Evolutionary conservation across 192 early-diverging fungal species (phyloP), one percentile per base, ranked within the genome.

Genomic region (Gigaspora rosea): DNA sequence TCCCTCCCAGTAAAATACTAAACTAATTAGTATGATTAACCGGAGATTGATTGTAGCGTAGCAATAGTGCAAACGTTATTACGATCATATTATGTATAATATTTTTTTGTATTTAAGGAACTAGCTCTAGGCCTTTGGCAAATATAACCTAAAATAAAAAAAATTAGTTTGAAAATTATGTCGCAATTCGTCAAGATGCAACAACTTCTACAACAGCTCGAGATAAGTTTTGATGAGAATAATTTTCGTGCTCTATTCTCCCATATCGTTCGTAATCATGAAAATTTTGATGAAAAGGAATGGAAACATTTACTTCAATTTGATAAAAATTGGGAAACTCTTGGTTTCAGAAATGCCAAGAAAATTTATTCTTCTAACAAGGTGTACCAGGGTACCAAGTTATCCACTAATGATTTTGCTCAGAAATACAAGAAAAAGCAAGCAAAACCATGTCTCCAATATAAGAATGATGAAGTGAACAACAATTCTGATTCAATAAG

Each of bases 351-450:
- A 62, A 62, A 27, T 27, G 59, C 59, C 10, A 62, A 33, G 27
- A 11, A 5, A 10, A 62, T 62, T 62, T 62, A 62, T 62, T 62
- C 59, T 62, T 62, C 59, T 62, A 62, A 62, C 27, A 62, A 62
- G 59, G 27, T 62, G 59, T 22, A 22, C 27, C 59, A 62, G 27
- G 59, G 32, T 62, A 10, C 22, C 59, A 62, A 62, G 59, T 62
- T 62, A 62, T 62, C 59, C 8, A 62, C 27, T 62, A 62, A 62
- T 27, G 2, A 9, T 2, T 62, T 62, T 27, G 59, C 20, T 62
- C 6, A 32, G 7, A 22, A 62, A 62, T 62, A 18, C 20, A 32
- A 27, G 22, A 9, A 10, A 11, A 62, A 52, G 51, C 51, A 52
- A 52, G 51, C 6, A 52, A 52, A 2, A 52, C 2, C 51, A 52